These are phyloP conservation scores for Rhododendron kiyosumense DNA, from an alignment of 148 eudicot genomes.

Conservation along the genomic window DNA sequence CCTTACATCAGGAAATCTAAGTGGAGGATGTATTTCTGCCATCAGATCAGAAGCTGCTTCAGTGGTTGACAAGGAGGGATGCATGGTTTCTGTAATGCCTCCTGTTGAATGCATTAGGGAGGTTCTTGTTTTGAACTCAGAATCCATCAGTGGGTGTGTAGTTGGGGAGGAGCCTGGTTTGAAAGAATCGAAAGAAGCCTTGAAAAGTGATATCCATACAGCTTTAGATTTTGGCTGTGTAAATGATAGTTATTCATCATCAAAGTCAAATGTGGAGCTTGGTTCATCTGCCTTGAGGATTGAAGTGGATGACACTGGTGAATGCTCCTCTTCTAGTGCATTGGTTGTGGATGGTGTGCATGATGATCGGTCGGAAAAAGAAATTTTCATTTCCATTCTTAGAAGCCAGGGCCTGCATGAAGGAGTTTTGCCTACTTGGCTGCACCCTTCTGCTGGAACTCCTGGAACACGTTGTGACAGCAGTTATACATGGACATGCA, in stretches of 20 bases:
- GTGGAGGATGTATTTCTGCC: conserved; percentile 34
- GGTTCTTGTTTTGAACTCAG: conserved; percentile 24
- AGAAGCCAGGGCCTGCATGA: conserved; percentile 50
- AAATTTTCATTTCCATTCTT: conserved; percentile 57
- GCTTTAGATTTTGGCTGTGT: conserved; percentile 33
- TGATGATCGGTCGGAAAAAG: conserved; percentile 48
- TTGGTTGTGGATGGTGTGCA: conserved; percentile 30
- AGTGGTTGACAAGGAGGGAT: conserved; percentile 19
- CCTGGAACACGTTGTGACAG: conserved; percentile 23
- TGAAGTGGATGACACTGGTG: conserved; percentile 66
- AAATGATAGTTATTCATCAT: conserved; percentile 83
- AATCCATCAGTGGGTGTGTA: conserved; percentile 30
- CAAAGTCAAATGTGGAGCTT: conserved; percentile 53
- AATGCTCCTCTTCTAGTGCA: conserved; percentile 81
- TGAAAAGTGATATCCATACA: conserved; percentile 26
- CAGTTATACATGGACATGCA: conserved; percentile 41
- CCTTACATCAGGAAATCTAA: conserved; percentile 24
- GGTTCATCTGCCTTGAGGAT: conserved; percentile 47
- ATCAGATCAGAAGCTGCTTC: conserved; percentile 41
- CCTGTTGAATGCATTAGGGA: conserved; percentile 21
- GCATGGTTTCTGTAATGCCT: conserved; percentile 20
- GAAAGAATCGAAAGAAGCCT: conserved; percentile 32
- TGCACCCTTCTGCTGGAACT: conserved; percentile 21
- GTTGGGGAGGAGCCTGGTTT: conserved; percentile 29
- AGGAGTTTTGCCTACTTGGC: conserved; percentile 17